Evolutionary conservation across 495 filamentous ascomycete species (phyloP).

Genomic region (Talaromyces wortmannii): DNA sequence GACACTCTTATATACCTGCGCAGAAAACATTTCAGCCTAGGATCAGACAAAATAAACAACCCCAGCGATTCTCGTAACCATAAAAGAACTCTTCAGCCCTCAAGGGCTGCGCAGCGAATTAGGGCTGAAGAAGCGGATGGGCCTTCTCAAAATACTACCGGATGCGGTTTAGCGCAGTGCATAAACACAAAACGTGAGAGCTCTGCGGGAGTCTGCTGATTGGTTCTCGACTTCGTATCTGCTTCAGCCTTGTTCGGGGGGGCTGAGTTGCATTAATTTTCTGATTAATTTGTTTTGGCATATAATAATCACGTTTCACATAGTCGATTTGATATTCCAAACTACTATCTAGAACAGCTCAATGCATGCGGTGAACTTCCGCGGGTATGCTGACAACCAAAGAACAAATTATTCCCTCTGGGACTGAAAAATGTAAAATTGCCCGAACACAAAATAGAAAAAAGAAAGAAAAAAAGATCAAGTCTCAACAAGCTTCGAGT

Average conservation of each 20-base stretch:
- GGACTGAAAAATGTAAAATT: neutral
- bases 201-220: neutral
- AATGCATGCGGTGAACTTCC: neutral
- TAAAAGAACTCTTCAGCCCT: neutral
- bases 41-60: neutral
- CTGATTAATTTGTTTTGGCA: too few species aligned
- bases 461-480: neutral
- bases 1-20: neutral
- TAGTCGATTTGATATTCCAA: neutral
- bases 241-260: too few species aligned
- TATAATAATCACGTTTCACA: too few species aligned
- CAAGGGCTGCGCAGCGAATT: neutral
- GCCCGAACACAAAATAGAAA: neutral
- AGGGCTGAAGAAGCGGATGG: neutral
- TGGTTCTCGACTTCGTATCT: neutral
- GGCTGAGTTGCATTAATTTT: too few species aligned
- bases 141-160: neutral
- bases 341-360: neutral
- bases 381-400: neutral
- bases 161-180: neutral
- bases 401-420: neutral
- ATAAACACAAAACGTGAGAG: too few species aligned
- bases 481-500: neutral
- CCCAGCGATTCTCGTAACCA: neutral
- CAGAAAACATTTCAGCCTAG: neutral